Percentiles rank a stretch among this genome's conserved stretches.
Conservation (phyloP, 225 moss, liverwort and hornwort genomes). For the Polytrichum formosum region DNA sequence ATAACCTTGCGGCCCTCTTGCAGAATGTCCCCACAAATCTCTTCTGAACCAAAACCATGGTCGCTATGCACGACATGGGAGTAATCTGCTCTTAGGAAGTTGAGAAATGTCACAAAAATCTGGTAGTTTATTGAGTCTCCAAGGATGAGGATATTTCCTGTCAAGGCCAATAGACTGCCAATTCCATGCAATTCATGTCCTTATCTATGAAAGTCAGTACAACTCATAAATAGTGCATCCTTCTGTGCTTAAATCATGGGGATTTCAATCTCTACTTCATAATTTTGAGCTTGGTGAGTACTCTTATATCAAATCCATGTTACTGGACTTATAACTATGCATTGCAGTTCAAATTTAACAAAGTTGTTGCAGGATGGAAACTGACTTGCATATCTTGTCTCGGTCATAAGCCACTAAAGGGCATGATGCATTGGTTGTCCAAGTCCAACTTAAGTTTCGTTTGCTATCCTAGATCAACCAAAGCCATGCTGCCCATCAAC, state of each 20-base stretch:
- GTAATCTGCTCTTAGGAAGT: constrained; percentile 8
- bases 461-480: constrained; percentile 1
- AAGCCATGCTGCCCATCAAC: neutral
- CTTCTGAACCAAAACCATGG: constrained; percentile 7
- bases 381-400: constrained; percentile 13
- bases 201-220: too few relatives aligned
- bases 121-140: constrained; percentile 18
- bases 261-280: neutral
- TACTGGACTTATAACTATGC: neutral
- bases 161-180: neutral
- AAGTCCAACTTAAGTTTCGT: constrained; percentile 8
- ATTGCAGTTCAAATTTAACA: neutral
- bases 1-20: neutral
- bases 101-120: constrained; percentile 10
- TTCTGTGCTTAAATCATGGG: too few relatives aligned
- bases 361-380: neutral
- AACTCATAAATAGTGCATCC: too few relatives aligned
- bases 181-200: too few relatives aligned
- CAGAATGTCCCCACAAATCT: constrained; percentile 8
- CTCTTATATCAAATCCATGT: neutral
- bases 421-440: constrained; percentile 13
- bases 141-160: constrained; percentile 8
- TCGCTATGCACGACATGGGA: constrained; percentile 9
- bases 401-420: constrained; percentile 1
- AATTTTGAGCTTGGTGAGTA: neutral